Evolutionary conservation across 1,139 yeast genomes (phyloP), one percentile per base, ranked within the genome.

Genomic region (Candida glucosophila): DNA sequence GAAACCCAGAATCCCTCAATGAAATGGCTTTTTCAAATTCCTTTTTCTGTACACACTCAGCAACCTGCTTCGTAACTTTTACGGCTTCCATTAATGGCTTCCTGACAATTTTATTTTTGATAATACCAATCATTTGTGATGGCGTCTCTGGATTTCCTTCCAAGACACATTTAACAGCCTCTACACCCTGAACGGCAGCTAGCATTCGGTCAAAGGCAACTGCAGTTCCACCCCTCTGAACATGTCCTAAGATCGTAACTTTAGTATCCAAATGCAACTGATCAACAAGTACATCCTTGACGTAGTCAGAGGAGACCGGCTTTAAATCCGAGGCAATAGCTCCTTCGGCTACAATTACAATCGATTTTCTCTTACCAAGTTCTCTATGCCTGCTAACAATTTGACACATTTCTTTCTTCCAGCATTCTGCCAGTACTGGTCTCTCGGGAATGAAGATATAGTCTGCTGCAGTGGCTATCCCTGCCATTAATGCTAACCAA

Each of bases 161-260:
- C 44, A 79, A 59, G 9, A 80, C 79, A 0, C 88, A 88, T 38
- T 73, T 73, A 13, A 80, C 86, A 2, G 92, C 90, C 37, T 79
- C 90, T 28, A 79, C 88, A 52, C 90, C 92, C 56, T 80, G 92
- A 33, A 79, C 44, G 11, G 92, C 79, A 16, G 88, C 90, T 44
- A 80, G 54, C 44, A 73, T 56, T 47, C 92, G 62, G 49, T 80
- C 92, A 38, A 69, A 79, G 2, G 88, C 86, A 27, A 79, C 88
- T 7, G 92, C 90, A 22, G 82, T 70, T 42, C 92, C 92, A 55
- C 92, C 92, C 56, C 92, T 67, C 58, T 80, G 92, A 22, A 80
- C 92, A 44, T 80, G 92, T 24, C 92, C 92, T 46, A 80, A 62
- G 9, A 79, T 77, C 23, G 92, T 80, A 39, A 79, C 73, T 53